A percentile compares a stretch with the other conserved stretches of the same genome.
Conservation (phyloP, 2,329 filamentous ascomycete species). For the Coniochaeta sp. region DNA sequence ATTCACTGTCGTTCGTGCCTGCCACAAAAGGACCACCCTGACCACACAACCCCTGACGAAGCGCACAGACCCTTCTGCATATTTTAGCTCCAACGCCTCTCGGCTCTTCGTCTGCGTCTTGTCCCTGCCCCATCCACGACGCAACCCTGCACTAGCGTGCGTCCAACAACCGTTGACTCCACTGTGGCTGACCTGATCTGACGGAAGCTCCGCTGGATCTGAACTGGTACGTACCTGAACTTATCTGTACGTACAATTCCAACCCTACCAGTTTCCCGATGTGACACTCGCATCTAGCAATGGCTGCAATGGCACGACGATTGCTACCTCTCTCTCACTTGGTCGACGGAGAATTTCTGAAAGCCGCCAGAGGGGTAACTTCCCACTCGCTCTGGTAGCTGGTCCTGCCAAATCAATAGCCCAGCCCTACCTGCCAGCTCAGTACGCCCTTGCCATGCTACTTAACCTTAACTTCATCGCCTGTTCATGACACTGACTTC, state of each 20-base stretch:
- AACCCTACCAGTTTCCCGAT: neutral
- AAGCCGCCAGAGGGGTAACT: neutral
- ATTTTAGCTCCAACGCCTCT: neutral
- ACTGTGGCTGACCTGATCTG: neutral
- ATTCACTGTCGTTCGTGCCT: neutral
- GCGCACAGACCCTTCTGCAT: neutral
- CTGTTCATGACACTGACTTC: neutral
- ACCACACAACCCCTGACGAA: neutral
- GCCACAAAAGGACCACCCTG: neutral
- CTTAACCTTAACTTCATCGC: neutral
- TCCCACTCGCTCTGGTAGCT: neutral
- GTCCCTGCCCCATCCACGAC: neutral
- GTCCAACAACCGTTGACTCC: neutral
- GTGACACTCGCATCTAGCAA: neutral
- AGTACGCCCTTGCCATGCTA: neutral
- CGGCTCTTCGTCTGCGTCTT: neutral
- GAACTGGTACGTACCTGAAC: neutral
- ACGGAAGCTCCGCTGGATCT: too few relatives aligned
- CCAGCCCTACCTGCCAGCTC: neutral
- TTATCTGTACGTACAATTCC: too few relatives aligned
- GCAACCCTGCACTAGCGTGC: neutral
- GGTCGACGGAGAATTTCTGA: neutral
- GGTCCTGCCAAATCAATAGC: neutral
- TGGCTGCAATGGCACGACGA: neutral
- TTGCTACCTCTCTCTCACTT: neutral